A percentile compares a stretch with the other conserved stretches of the same genome.
phyloP scores from a whole-genome alignment of 2,329 filamentous ascomycete genomes.

The Neurospora crassa region DNA sequence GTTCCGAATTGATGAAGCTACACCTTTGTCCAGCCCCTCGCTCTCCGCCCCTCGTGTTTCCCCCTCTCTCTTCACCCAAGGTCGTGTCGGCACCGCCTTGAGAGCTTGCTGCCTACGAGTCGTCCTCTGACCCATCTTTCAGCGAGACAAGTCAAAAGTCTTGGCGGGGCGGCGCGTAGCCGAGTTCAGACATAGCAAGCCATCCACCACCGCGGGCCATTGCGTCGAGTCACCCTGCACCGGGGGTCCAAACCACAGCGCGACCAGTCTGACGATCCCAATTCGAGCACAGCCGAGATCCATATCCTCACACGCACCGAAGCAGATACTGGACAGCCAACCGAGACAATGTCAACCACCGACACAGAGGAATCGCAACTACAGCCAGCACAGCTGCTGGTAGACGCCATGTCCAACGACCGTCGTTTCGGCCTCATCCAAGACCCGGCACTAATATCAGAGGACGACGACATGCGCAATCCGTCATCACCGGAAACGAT shows the following conservation, averaged over 20 bases:
- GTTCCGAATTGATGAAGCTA: neutral
- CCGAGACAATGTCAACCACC: neutral
- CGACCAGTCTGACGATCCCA: neutral
- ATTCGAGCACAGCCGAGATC: neutral
- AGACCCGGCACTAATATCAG: conserved; percentile 26
- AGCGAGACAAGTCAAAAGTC: neutral
- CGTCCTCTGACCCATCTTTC: neutral
- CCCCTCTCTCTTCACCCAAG: neutral
- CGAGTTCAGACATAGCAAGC: neutral
- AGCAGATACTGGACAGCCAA: neutral
- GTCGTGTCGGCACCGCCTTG: neutral
- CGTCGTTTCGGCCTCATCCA: conserved; percentile 18
- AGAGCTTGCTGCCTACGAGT: neutral
- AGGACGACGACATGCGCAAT: conserved; percentile 17
- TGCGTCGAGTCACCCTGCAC: neutral
- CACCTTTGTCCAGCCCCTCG: neutral
- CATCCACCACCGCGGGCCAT: neutral
- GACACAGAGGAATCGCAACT: conserved; percentile 26
- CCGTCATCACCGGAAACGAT: conserved; percentile 42
- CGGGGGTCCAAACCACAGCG: neutral
- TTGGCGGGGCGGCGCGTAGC: neutral
- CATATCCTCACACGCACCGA: neutral
- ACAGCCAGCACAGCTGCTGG: conserved; percentile 24
- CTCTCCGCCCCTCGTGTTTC: neutral
- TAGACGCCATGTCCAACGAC: conserved; percentile 20